Conservation (phyloP, 306 rosid genomes). For the Fagus sylvatica region DNA sequence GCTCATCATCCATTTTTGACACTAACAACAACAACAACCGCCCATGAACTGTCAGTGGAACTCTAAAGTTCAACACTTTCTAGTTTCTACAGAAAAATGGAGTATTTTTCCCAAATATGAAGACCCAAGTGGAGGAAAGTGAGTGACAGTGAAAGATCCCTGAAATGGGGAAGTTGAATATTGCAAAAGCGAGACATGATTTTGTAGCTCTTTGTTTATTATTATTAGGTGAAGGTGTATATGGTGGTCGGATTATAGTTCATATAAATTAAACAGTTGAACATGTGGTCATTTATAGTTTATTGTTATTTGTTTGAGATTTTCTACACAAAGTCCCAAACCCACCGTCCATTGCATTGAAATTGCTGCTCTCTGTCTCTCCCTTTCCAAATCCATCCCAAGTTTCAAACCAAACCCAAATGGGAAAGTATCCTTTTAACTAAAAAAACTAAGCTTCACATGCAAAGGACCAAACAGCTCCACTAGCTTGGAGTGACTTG, state of each 20-base stretch:
- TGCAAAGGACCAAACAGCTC: too few relatives aligned
- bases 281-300: not conserved
- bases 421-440: not conserved
- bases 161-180: not conserved
- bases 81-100: too few relatives aligned
- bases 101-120: too few relatives aligned
- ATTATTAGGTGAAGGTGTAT: not conserved
- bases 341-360: constrained; percentile 17
- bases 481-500: too few relatives aligned
- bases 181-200: not conserved
- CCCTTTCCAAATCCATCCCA: not conserved
- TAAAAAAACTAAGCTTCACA: too few relatives aligned
- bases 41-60: not conserved
- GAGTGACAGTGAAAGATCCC: not conserved
- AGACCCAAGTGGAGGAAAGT: too few relatives aligned
- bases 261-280: not conserved
- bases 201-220: not conserved
- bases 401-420: constrained; percentile 22
- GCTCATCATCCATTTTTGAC: too few relatives aligned
- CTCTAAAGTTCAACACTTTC: too few relatives aligned
- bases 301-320: not conserved
- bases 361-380: constrained; percentile 1
- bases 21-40: too few relatives aligned
- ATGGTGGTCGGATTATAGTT: not conserved
- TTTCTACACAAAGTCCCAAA: not conserved